These are phyloP conservation scores for Cairneyella variabilis DNA, from an alignment of 495 filamentous ascomycete genomes.

Conservation along the genomic window DNA sequence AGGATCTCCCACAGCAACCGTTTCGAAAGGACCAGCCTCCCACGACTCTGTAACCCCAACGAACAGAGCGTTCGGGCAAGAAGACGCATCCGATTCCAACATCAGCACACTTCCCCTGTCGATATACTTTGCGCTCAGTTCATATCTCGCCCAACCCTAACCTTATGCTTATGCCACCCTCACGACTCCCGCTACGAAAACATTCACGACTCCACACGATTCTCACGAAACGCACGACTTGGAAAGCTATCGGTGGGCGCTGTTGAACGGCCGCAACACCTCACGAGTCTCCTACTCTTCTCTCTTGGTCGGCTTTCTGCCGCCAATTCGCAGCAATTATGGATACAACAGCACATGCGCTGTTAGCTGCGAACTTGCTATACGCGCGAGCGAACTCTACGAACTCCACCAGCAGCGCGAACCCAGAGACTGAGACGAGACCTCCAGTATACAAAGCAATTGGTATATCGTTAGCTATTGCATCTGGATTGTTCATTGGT, in stretches of 20 bases:
- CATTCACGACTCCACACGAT: neutral
- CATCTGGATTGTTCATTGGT: constrained; percentile 91
- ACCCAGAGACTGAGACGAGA: constrained; percentile 13
- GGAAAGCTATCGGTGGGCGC: neutral
- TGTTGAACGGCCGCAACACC: constrained; percentile 8
- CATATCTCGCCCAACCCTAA: neutral
- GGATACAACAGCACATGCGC: constrained; percentile 40
- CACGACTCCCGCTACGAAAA: neutral
- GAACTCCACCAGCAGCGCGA: constrained; percentile 9
- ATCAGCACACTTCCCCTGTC: constrained; percentile 13
- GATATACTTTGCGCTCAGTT: neutral
- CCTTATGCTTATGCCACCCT: constrained; percentile 9
- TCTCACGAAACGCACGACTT: neutral
- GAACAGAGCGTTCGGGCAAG: neutral
- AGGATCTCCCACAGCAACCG: constrained; percentile 20
- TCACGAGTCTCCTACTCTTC: constrained; percentile 2
- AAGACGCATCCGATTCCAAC: constrained; percentile 8
- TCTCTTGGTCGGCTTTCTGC: constrained; percentile 8
- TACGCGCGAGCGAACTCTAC: constrained; percentile 40
- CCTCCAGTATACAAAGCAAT: constrained; percentile 69
- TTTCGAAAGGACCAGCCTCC: constrained; percentile 17
- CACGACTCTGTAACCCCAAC: constrained; percentile 11
- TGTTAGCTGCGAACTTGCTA: constrained; percentile 42
- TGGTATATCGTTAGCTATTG: constrained; percentile 80
- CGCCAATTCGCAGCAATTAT: constrained; percentile 33